A percentile compares a stretch with the other conserved stretches of the same genome.
phyloP scores from a whole-genome alignment of 306 rosid species.

The Myrica gale region DNA sequence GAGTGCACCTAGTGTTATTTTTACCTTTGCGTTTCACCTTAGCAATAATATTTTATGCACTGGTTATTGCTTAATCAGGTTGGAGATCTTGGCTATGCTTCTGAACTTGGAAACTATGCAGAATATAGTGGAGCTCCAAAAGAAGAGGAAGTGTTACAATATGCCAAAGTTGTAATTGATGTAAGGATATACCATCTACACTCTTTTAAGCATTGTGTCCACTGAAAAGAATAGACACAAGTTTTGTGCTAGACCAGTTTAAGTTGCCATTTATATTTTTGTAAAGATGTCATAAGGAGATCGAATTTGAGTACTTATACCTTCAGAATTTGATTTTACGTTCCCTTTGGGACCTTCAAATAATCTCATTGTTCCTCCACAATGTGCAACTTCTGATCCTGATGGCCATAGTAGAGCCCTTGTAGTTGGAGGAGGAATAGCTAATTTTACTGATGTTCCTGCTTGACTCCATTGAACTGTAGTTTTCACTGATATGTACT shows the following conservation, averaged over 20 bases:
- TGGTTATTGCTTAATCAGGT: slow-evolving; percentile 46
- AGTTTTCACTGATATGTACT: not conserved
- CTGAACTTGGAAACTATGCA: slow-evolving; percentile 96
- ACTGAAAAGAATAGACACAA: not conserved
- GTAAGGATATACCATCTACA: slow-evolving; percentile 38
- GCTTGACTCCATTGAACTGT: slow-evolving; percentile 28
- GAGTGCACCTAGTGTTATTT: slow-evolving; percentile 5
- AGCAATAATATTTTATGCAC: slow-evolving; percentile 9
- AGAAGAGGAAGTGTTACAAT: slow-evolving; percentile 93
- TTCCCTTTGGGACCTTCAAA: slow-evolving; percentile 6
- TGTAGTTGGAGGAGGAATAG: slow-evolving; percentile 95
- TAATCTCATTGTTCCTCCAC: slow-evolving; percentile 35
- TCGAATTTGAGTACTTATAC: slow-evolving; percentile 6
- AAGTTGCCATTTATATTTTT: not conserved
- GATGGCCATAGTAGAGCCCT: slow-evolving; percentile 91
- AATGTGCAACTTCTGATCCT: slow-evolving; percentile 91
- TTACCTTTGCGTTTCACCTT: slow-evolving; percentile 16
- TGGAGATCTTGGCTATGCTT: slow-evolving; percentile 93
- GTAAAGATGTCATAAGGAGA: slow-evolving; percentile 1
- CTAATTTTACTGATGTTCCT: slow-evolving; percentile 93
- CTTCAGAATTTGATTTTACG: slow-evolving; percentile 2
- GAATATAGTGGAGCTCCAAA: slow-evolving; percentile 98
- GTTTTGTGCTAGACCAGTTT: slow-evolving; percentile 1
- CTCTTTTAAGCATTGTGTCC: not conserved
- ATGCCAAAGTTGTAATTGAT: slow-evolving; percentile 94